Evolutionary conservation across 371 early-diverging fungal genomes (phyloP).

Genomic region (Syncephalastrum sp.): DNA sequence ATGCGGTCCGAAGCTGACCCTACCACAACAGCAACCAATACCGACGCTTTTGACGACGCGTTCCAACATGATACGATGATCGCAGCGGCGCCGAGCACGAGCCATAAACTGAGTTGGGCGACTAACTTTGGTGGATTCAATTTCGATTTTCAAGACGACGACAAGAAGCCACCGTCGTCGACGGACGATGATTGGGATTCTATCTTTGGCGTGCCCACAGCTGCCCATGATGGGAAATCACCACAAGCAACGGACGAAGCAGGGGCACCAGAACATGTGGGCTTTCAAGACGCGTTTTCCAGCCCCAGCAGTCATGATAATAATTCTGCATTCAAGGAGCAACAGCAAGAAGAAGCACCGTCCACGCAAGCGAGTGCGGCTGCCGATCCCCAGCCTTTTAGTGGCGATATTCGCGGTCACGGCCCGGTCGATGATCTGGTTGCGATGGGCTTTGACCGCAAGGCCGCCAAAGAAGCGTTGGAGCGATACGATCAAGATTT

Average conservation of each 20-base stretch:
- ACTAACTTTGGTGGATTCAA: constrained; percentile 36
- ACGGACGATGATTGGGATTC: constrained; percentile 41
- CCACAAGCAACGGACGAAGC: background rate
- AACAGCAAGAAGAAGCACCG: constrained; percentile 35
- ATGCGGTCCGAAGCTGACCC: constrained; percentile 13
- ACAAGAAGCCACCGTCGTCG: constrained; percentile 10
- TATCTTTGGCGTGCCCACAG: constrained; percentile 31
- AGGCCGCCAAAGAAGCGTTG: constrained; percentile 62
- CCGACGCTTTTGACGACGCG: constrained; percentile 44
- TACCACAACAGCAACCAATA: background rate
- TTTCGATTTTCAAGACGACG: constrained; percentile 14
- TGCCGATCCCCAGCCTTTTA: no score
- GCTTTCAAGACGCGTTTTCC: constrained; percentile 18
- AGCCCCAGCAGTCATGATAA: constrained; percentile 1
- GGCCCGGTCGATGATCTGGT: constrained; percentile 45
- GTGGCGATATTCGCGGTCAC: background rate
- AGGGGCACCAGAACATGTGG: constrained; percentile 1
- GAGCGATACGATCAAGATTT: constrained; percentile 68
- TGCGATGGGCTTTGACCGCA: constrained; percentile 66
- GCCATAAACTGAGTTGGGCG: constrained; percentile 24
- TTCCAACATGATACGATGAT: constrained; percentile 17
- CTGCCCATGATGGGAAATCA: constrained; percentile 1
- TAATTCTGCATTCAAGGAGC: constrained; percentile 14
- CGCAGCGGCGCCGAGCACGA: background rate
- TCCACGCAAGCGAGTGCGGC: constrained; percentile 13